These are phyloP conservation scores for Teratosphaeria destructans DNA, from an alignment of 2,329 filamentous ascomycete genomes.

Conservation along the genomic window DNA sequence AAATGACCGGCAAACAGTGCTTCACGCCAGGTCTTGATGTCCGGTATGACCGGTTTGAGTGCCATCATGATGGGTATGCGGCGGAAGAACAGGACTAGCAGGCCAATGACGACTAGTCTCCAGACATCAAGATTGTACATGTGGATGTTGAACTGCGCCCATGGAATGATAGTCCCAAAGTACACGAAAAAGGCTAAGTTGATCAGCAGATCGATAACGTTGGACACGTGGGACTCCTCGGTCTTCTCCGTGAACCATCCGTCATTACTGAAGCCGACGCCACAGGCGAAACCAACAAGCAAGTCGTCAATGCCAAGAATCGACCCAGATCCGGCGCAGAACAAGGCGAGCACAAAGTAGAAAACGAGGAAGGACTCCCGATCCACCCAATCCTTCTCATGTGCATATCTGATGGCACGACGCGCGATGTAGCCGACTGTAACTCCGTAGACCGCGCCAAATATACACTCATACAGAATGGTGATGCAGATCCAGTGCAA, in stretches of 20 bases:
- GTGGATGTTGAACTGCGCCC: conserved; percentile 76
- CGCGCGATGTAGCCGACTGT: conserved; percentile 78
- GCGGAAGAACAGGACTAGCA: conserved; percentile 90
- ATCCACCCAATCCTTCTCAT: conserved; percentile 78
- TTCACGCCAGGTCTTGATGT: conserved; percentile 96
- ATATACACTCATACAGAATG: conserved; percentile 89
- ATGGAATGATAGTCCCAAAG: conserved; percentile 92
- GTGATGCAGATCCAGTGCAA: conserved; percentile 84
- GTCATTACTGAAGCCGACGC: conserved; percentile 98
- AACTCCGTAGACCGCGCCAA: conserved; percentile 84
- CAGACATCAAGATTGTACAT: conserved; percentile 68
- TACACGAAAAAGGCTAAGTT: conserved; percentile 98
- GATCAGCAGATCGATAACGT: conserved; percentile 94
- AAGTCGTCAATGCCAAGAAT: conserved; percentile 87
- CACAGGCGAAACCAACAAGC: conserved; percentile 85
- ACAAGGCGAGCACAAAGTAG: conserved; percentile 93
- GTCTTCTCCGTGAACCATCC: conserved; percentile 98
- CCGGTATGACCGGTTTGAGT: conserved; percentile 85
- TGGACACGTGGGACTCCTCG: conserved; percentile 95
- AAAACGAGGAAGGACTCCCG: conserved; percentile 96
- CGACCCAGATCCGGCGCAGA: conserved; percentile 88
- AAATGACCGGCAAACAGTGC: conserved; percentile 95
- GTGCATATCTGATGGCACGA: conserved; percentile 79
- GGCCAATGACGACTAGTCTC: conserved; percentile 84
- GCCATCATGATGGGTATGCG: conserved; percentile 90